Percentiles rank a stretch among this genome's conserved stretches.
phyloP scores from a whole-genome alignment of 23 red algal species.

The Gracilariopsis chorda region DNA sequence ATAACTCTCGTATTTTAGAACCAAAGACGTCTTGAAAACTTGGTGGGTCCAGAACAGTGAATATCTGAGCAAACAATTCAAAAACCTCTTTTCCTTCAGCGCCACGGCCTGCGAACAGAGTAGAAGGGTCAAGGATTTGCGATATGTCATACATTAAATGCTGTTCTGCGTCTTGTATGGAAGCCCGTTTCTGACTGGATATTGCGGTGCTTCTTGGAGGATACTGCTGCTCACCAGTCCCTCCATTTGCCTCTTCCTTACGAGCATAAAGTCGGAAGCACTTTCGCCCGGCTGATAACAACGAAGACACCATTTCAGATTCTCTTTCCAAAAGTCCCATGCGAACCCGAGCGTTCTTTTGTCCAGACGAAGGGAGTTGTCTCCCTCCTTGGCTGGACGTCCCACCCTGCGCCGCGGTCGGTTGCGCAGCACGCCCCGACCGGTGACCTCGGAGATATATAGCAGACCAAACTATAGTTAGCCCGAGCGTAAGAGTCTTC shows the following conservation, averaged over 20 bases:
- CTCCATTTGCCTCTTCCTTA: constrained; percentile 30
- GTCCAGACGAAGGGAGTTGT: neutral
- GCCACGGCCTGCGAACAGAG: neutral
- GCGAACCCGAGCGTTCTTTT: neutral
- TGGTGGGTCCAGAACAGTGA: constrained; percentile 77
- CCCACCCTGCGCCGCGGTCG: neutral
- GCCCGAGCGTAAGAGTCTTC: constrained; percentile 86
- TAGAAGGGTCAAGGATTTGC: neutral
- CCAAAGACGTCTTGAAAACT: constrained; percentile 97
- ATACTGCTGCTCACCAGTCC: neutral
- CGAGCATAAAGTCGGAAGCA: constrained; percentile 81
- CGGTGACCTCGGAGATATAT: constrained; percentile 42
- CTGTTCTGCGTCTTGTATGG: neutral
- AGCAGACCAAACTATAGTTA: constrained; percentile 83
- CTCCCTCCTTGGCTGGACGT: neutral
- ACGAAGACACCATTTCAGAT: constrained; percentile 61
- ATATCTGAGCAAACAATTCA: constrained; percentile 94
- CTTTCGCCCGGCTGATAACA: constrained; percentile 55
- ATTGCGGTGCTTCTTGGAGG: too few relatives aligned
- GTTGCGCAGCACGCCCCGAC: neutral
- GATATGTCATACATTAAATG: neutral
- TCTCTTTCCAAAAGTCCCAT: constrained; percentile 80
- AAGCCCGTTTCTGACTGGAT: neutral
- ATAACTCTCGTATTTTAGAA: constrained; percentile 71
- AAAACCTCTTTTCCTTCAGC: constrained; percentile 87